Conservation (phyloP, 768 basidiomycete species). For the Boletus rex-veris region DNA sequence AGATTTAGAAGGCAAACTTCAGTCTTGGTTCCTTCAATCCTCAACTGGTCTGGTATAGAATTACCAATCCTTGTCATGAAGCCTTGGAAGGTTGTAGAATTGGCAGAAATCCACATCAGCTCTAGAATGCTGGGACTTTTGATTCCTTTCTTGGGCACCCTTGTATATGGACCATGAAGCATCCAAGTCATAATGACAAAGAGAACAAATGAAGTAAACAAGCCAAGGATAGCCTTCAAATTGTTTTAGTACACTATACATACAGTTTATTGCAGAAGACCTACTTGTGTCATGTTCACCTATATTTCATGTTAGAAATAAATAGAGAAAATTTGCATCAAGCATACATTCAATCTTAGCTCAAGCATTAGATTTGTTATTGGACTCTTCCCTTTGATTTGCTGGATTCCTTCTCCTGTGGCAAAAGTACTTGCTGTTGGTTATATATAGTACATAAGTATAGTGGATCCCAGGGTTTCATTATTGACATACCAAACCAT, state of each 20-base stretch:
- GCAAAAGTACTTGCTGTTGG: neutral
- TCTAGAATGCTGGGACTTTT: neutral
- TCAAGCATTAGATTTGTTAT: neutral
- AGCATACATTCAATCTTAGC: neutral
- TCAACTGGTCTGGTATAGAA: neutral
- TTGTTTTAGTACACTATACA: neutral
- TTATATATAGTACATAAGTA: no score
- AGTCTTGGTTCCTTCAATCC: neutral
- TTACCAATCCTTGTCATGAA: neutral
- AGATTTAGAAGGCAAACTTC: neutral
- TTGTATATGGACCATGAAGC: neutral
- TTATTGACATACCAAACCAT: slow-evolving; percentile 5
- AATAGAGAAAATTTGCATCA: neutral
- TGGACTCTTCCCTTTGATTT: neutral
- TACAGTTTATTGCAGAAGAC: neutral
- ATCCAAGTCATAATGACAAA: neutral
- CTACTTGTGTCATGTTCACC: neutral
- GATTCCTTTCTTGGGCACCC: neutral
- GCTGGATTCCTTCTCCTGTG: neutral
- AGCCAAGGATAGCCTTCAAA: neutral
- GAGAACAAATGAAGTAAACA: neutral
- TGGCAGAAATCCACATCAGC: neutral
- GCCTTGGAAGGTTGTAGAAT: neutral
- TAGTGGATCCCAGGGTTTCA: no score
- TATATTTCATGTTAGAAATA: neutral